Conservation (phyloP, 345 rosid species). For the Cardamine resedifolia region DNA sequence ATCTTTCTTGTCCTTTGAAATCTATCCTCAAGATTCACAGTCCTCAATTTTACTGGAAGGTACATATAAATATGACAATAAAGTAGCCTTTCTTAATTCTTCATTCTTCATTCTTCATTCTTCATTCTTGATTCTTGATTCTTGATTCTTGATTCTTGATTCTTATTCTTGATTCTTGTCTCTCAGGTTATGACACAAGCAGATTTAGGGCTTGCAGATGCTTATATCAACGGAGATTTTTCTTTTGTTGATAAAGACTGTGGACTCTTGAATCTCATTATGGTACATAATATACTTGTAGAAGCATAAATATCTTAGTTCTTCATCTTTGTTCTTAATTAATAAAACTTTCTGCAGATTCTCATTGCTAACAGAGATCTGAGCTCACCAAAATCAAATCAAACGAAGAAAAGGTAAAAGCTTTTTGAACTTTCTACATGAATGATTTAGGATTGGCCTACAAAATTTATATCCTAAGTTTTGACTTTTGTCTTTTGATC, state of each 20-base stretch:
- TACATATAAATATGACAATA: slow-evolving; percentile 18
- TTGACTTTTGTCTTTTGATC: too few species aligned
- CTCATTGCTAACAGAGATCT: slow-evolving; percentile 72
- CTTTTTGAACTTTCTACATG: neutral
- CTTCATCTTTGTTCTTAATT: slow-evolving; percentile 1
- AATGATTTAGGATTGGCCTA: neutral
- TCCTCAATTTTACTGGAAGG: slow-evolving; percentile 97
- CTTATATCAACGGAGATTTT: slow-evolving; percentile 77
- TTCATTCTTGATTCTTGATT: too few species aligned
- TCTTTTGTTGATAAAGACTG: slow-evolving; percentile 71
- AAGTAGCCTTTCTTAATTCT: neutral
- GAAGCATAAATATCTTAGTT: neutral
- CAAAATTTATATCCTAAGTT: neutral
- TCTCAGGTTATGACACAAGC: slow-evolving; percentile 84
- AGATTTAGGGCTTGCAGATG: slow-evolving; percentile 91
- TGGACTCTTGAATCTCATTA: slow-evolving; percentile 71
- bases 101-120: too few species aligned
- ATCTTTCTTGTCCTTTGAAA: slow-evolving; percentile 46
- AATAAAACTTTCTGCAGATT: slow-evolving; percentile 49
- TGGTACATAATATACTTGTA: slow-evolving; percentile 48
- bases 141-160: too few species aligned
- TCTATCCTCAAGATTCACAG: slow-evolving; percentile 62
- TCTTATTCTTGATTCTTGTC: too few species aligned
- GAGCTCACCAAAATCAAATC: slow-evolving; percentile 42
- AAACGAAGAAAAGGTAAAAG: slow-evolving; percentile 60